Conservation (phyloP, 176 grass and related monocot genomes). For the Triticum dicoccoides region DNA sequence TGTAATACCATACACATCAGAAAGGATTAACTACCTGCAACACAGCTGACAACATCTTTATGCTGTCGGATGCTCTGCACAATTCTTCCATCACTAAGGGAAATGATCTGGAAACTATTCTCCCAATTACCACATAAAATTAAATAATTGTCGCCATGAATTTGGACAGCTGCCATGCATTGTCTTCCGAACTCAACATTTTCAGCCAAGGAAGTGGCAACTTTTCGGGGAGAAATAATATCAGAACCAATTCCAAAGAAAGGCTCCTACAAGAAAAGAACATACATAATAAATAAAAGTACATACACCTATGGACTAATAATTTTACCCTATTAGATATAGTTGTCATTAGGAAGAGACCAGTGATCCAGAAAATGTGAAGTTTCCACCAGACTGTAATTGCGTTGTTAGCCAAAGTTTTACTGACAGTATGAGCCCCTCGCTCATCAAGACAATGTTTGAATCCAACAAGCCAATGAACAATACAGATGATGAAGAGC, state of each 20-base stretch:
- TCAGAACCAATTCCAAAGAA: slow-evolving; percentile 98
- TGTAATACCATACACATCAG: slow-evolving; percentile 18
- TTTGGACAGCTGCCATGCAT: slow-evolving; percentile 75
- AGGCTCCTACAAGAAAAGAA: slow-evolving; percentile 63
- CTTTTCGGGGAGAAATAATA: slow-evolving; percentile 77
- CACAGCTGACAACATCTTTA: slow-evolving; percentile 97
- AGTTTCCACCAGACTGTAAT: slow-evolving; percentile 84
- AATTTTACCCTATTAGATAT: not conserved
- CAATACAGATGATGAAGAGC: slow-evolving; percentile 54
- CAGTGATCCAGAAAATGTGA: slow-evolving; percentile 97
- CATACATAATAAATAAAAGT: slow-evolving; percentile 26
- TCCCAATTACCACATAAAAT: slow-evolving; percentile 97
- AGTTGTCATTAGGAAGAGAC: slow-evolving; percentile 40
- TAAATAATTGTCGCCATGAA: slow-evolving; percentile 85
- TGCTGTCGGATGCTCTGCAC: slow-evolving; percentile 94
- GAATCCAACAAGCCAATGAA: slow-evolving; percentile 84
- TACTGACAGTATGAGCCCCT: slow-evolving; percentile 67
- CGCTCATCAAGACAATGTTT: slow-evolving; percentile 68
- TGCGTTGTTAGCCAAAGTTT: slow-evolving; percentile 93
- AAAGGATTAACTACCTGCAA: slow-evolving; percentile 67
- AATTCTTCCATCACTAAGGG: slow-evolving; percentile 84
- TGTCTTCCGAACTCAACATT: slow-evolving; percentile 91
- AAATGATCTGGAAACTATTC: slow-evolving; percentile 98
- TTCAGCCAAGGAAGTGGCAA: slow-evolving; percentile 78
- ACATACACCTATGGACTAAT: slow-evolving; percentile 11